A percentile compares a stretch with the other conserved stretches of the same genome.
phyloP scores from a whole-genome alignment of 2,329 filamentous ascomycete genomes.

The Exophiala alcalophila region DNA sequence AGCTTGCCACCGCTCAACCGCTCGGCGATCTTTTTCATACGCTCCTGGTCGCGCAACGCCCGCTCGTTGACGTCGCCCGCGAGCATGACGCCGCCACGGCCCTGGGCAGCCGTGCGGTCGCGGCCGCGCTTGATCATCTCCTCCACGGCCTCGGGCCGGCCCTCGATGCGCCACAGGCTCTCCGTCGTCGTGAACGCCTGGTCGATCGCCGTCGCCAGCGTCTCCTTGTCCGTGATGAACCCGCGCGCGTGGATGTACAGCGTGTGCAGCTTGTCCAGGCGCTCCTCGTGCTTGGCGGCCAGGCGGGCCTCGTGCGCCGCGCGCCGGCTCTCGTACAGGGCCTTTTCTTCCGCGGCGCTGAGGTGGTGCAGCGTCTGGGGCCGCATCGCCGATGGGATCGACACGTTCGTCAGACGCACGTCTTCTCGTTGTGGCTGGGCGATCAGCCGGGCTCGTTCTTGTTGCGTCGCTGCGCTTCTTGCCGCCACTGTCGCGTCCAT shows the following conservation, averaged over 20 bases:
- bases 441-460: conserved; percentile 51
- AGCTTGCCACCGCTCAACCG: conserved; percentile 66
- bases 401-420: conserved; percentile 70
- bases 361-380: conserved; percentile 37
- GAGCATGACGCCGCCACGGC: conserved; percentile 18
- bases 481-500: conserved; percentile 38
- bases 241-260: conserved; percentile 83
- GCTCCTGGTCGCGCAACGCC: conserved; percentile 45
- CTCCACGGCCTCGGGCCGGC: conserved; percentile 48
- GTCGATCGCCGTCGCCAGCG: conserved; percentile 72
- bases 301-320: conserved; percentile 44
- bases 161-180: conserved; percentile 53
- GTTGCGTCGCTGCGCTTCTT: conserved; percentile 50
- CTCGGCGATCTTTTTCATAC: conserved; percentile 64
- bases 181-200: conserved; percentile 64
- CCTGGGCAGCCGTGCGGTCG: conserved; percentile 17
- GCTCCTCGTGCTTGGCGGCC: conserved; percentile 55
- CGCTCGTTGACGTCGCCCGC: conserved; percentile 33
- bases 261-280: conserved; percentile 72
- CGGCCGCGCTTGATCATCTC: conserved; percentile 38
- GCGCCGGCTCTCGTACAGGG: conserved; percentile 36
- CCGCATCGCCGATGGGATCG: conserved; percentile 55
- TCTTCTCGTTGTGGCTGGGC: conserved; percentile 68
- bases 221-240: conserved; percentile 80
- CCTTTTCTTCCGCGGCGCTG: conserved; percentile 35